Evolutionary conservation across 2,329 filamentous ascomycete species (phyloP).

Genomic region (Aspergillus aculeatus): DNA sequence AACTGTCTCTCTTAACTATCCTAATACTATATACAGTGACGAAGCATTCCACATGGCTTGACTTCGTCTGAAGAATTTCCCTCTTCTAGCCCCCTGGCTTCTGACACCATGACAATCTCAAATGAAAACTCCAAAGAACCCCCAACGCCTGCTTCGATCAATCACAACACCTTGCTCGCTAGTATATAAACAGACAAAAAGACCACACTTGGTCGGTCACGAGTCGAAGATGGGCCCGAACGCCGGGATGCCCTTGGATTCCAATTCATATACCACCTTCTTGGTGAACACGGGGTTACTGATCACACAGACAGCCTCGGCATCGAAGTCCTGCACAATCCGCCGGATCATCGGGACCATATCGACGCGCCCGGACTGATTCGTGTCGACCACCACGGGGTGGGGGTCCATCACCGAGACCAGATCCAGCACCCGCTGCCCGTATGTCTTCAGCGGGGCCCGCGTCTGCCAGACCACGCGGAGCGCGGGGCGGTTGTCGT

Average conservation of each 20-base stretch:
- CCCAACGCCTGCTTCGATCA: not conserved
- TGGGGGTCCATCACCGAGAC: conserved; percentile 60
- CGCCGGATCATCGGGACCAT: conserved; percentile 57
- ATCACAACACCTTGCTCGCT: not conserved
- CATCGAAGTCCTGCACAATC: conserved; percentile 47
- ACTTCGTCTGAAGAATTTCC: not conserved
- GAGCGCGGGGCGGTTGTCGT: conserved; percentile 39
- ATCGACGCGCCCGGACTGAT: conserved; percentile 58
- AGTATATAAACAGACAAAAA: conserved; percentile 5
- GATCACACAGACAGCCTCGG: conserved; percentile 72
- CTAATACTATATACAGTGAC: not conserved
- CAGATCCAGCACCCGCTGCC: conserved; percentile 54
- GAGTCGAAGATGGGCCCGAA: conserved; percentile 76
- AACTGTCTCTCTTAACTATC: not conserved
- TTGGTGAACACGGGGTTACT: conserved; percentile 67
- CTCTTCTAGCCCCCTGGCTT: not conserved
- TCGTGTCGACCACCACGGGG: conserved; percentile 68
- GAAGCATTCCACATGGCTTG: not conserved
- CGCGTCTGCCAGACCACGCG: conserved; percentile 70
- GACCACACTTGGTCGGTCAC: conserved; percentile 32
- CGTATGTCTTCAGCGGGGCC: conserved; percentile 62
- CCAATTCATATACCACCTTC: conserved; percentile 67
- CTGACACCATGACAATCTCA: not conserved
- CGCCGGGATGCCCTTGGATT: conserved; percentile 63
- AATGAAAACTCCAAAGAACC: not conserved